These are phyloP conservation scores for Paecilomyces niveus DNA, from an alignment of 2,329 filamentous ascomycete genomes.

Conservation along the genomic window DNA sequence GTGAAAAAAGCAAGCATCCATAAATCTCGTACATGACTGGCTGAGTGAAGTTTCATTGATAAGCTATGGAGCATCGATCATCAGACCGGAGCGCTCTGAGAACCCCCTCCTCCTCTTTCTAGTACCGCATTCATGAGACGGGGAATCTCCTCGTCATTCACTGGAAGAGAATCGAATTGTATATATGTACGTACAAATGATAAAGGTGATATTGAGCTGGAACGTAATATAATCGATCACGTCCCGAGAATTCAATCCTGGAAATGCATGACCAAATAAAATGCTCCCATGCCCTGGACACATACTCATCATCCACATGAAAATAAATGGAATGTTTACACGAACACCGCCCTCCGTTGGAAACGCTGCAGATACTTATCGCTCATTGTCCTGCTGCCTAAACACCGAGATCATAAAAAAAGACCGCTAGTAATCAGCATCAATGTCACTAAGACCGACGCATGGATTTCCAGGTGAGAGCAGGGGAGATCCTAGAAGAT, in stretches of 20 bases:
- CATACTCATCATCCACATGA: not conserved
- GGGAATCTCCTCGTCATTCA: not conserved
- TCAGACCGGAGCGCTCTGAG: too few species aligned
- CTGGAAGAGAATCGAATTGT: too few species aligned
- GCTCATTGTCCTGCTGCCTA: not conserved
- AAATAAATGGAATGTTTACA: not conserved
- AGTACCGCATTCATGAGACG: not conserved
- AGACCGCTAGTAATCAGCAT: not conserved
- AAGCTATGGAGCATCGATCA: too few species aligned
- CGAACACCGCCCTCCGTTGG: not conserved
- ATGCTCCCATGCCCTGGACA: not conserved
- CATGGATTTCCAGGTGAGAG: not conserved
- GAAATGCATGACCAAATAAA: not conserved
- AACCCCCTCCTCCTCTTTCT: too few species aligned
- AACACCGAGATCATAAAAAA: not conserved
- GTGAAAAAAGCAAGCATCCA: too few species aligned
- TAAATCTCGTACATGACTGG: too few species aligned
- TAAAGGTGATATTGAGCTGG: not conserved
- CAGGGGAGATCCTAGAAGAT: not conserved
- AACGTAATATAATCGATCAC: not conserved
- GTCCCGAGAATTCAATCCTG: not conserved
- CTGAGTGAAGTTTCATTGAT: too few species aligned
- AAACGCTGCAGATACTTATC: not conserved
- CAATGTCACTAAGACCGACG: not conserved
- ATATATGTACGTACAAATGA: too few species aligned